Evolutionary conservation across 2,329 filamentous ascomycete genomes (phyloP), one percentile per base, ranked within the genome.

Genomic region (Talaromyces sp.): DNA sequence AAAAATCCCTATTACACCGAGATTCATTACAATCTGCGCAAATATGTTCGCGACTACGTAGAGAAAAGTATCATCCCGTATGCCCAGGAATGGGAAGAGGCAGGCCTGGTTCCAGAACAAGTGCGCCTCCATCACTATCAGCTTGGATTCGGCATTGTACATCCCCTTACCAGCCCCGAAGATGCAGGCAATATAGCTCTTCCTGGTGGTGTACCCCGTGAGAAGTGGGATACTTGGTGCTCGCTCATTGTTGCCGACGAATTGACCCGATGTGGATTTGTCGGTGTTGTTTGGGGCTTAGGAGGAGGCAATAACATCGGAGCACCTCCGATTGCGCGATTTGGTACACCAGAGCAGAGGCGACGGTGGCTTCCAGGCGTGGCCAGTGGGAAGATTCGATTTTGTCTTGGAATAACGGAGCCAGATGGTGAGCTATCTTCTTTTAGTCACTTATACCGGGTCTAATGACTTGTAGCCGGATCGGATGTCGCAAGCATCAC

Each of bases 391-490:
- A 81, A 85, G 64, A 85, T 86, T 6, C 82, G 83, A 62, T 89
- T 89, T 70, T 89, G 86, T 70, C 75, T 90, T 11, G 87, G 86
- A 1, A 86, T 89, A 66, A 90, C 88, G 2, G 88, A 90, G 73
- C 87, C 88, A 0, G 81, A 80, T 73, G 84, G 83, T 79, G 76
- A 73, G 67, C 73, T 69, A 54, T 27, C 8, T 5, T 63, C 13
- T 16, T n/a, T 22, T 49, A 49, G 3, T 49, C 10, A 2, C 39
- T 65, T 59, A 50, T 27, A 22, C 11, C 19, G 16, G 14, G n/a
- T 19, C 45, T 33, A 10, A 64, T 64, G 35, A 50, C 33, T 56
- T 49, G 63, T 70, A 75, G 86, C 84, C 64, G 85, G 86, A 0
- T 89, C 86, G 0, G 88, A 90, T 70, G 87, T 90, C 3, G 87